A percentile compares a stretch with the other conserved stretches of the same genome.
Evolutionary conservation across 2,329 filamentous ascomycete genomes (phyloP).

Genomic region (Teratosphaeria gauchensis): DNA sequence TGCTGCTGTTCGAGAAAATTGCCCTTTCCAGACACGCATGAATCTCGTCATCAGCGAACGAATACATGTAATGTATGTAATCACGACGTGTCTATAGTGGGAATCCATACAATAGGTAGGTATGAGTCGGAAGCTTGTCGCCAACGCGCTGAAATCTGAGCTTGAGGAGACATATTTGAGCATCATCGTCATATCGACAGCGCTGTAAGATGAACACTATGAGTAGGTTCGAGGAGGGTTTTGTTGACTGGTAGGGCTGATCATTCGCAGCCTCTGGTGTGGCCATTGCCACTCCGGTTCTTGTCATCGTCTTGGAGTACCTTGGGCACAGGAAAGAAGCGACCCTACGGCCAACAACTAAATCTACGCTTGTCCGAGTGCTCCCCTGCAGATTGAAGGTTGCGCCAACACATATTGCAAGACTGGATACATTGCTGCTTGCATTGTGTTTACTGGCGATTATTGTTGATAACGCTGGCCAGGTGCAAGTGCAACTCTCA

Average conservation of each 20-base stretch:
- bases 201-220: too few relatives aligned
- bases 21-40: neutral
- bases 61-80: neutral
- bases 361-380: neutral
- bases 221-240: too few relatives aligned
- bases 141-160: too few relatives aligned
- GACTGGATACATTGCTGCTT: neutral
- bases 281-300: neutral
- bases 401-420: neutral
- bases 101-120: too few relatives aligned
- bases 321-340: neutral
- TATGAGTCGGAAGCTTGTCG: too few relatives aligned
- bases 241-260: too few relatives aligned
- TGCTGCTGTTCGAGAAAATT: neutral
- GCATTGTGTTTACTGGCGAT: neutral
- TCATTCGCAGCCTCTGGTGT: neutral
- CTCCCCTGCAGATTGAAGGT: neutral
- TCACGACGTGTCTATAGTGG: neutral
- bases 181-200: too few relatives aligned
- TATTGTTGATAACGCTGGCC: neutral
- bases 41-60: neutral
- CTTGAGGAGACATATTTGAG: too few relatives aligned
- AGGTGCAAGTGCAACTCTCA: neutral
- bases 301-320: neutral
- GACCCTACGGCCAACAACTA: neutral